Evolutionary conservation across 495 filamentous ascomycete species (phyloP), one percentile per base, ranked within the genome.

Genomic region (Friedmanniomyces simplex): DNA sequence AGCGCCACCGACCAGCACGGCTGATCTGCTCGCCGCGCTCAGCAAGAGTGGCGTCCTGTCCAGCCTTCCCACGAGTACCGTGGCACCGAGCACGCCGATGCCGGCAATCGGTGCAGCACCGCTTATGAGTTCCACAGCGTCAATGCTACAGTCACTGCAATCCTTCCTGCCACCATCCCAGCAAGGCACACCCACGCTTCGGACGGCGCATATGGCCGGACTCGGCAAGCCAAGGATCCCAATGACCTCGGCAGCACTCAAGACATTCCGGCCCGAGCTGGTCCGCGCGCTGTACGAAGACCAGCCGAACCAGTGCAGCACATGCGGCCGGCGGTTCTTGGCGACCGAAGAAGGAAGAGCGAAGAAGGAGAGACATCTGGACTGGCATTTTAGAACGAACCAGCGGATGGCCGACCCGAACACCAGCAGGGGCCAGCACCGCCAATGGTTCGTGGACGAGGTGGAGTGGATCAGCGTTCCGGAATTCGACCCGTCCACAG

Each of bases 301-400:
- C 36, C 77, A 84, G 37, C 86, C 91, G 5, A 87, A 89, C 56
- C 83, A 88, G 59, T 98, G 93, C 68, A 85, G 81, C 24, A 91
- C 91, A 37, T 98, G 93, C 73, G 93, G 91, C 50, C 82, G 89
- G 34, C 84, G 93, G 4, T 98, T 97, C 67, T 75, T 76, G 32
- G 76, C 80, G 21, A 85, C 84, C 24, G 85, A 87, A 45, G 80
- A 88, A 61, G 91, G 89, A 26, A 86, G 82, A 59, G 79, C 81
- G 65, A 84, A 83, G 72, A 97, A 97, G 71, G 85, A 85, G n/a
- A 81, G 86, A 1, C 93, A 98, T 72, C 78, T 96, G 69, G 93
- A 98, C 68, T 97, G 91, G 93, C 93, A 98, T 69, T 98, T 98
- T 74, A 80, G 83, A 28, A 91, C 91, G 1, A 91, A 96, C 67